Conservation (phyloP, 306 rosid species). For the Urtica urens region DNA sequence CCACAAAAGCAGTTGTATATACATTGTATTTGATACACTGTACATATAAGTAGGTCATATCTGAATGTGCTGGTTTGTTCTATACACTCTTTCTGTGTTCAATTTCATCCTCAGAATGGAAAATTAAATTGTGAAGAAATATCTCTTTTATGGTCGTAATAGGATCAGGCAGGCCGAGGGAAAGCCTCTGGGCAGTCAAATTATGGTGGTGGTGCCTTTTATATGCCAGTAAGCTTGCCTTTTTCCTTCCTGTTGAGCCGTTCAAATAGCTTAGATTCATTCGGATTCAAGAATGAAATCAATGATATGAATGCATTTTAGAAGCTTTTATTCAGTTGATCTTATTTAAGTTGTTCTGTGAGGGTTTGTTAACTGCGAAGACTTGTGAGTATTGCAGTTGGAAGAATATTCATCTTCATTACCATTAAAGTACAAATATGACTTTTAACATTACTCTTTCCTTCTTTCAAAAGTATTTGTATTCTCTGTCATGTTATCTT, state of each 20-base stretch:
- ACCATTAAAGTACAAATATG: too few species aligned
- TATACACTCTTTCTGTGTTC: not conserved
- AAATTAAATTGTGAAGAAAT: not conserved
- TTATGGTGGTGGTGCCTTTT: conserved; percentile 56
- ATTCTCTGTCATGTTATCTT: not conserved
- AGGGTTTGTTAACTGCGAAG: too few species aligned
- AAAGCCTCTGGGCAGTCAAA: conserved; percentile 38
- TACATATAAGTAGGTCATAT: too few species aligned
- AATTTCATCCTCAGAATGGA: not conserved
- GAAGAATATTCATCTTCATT: too few species aligned
- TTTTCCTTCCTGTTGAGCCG: conserved; percentile 8
- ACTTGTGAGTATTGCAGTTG: too few species aligned
- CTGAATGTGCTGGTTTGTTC: not conserved
- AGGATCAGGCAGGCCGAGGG: conserved; percentile 35
- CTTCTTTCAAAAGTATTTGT: not conserved
- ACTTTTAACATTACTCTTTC: too few species aligned
- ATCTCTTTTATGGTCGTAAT: conserved; percentile 12
- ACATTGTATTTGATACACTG: not conserved
- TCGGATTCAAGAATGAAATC: too few species aligned
- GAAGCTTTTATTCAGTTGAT: too few species aligned
- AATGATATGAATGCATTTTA: too few species aligned
- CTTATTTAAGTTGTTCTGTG: too few species aligned
- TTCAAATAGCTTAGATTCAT: conserved; percentile 1
- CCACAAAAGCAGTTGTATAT: too few species aligned
- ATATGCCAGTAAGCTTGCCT: conserved; percentile 45